phyloP scores from a whole-genome alignment of 805 yeast genomes.

The Saccharomyces paradoxus region DNA sequence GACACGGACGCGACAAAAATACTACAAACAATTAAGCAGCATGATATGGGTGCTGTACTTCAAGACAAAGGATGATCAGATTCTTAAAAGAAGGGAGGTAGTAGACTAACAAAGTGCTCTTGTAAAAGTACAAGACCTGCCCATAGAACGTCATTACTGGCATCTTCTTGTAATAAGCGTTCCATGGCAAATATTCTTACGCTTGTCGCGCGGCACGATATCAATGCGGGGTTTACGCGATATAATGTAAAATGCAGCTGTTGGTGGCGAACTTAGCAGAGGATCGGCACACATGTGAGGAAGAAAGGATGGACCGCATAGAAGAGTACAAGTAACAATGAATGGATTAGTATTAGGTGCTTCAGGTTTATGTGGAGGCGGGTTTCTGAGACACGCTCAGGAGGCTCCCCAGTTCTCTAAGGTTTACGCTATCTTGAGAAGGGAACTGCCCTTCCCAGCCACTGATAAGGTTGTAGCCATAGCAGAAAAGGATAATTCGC shows the following conservation, averaged over 20 bases:
- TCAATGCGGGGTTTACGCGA: not conserved
- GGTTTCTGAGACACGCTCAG: slow-evolving; percentile 41
- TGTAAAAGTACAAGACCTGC: no score
- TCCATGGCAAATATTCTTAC: not conserved
- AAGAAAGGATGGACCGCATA: not conserved
- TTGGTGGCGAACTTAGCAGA: not conserved
- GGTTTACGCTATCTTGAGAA: slow-evolving; percentile 46
- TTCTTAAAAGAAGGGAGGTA: not conserved
- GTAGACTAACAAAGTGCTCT: not conserved
- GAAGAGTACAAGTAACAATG: slow-evolving; percentile 4
- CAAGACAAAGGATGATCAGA: not conserved
- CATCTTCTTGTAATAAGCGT: not conserved
- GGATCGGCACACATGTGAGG: not conserved
- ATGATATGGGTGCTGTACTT: not conserved
- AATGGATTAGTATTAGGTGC: slow-evolving; percentile 50
- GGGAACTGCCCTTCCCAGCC: slow-evolving; percentile 30
- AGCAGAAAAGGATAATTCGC: slow-evolving; percentile 38
- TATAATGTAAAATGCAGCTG: not conserved
- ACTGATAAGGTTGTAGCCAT: slow-evolving; percentile 31
- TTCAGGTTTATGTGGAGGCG: slow-evolving; percentile 70
- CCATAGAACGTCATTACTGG: not conserved
- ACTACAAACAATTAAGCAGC: not conserved
- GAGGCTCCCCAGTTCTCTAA: slow-evolving; percentile 31
- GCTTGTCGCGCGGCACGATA: not conserved
- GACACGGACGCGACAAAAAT: not conserved